phyloP scores from a whole-genome alignment of 306 rosid species.

The Ormosia emarginata region DNA sequence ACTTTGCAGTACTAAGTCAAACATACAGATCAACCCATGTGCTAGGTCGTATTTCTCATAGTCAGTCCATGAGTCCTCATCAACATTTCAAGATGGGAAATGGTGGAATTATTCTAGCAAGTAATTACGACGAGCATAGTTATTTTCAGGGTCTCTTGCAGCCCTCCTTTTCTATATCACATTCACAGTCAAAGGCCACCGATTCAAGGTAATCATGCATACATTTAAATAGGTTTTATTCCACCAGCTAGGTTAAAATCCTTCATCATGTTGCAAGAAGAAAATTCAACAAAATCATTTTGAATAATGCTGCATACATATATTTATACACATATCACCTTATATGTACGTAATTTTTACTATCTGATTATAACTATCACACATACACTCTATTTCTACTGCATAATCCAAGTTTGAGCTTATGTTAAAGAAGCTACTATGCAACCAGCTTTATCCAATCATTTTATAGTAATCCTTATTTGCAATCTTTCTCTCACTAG shows the following conservation, averaged over 20 bases:
- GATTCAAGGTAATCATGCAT: conserved; percentile 35
- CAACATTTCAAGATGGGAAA: conserved; percentile 54
- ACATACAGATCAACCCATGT: conserved; percentile 20
- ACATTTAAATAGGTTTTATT: not conserved
- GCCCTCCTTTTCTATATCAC: conserved; percentile 23
- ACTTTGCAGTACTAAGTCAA: conserved; percentile 34
- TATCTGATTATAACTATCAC: too few species aligned
- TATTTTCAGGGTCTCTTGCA: conserved; percentile 27
- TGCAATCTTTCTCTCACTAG: conserved; percentile 14
- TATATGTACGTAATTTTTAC: too few species aligned
- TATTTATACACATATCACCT: too few species aligned
- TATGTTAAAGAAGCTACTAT: too few species aligned
- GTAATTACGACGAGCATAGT: conserved; percentile 15
- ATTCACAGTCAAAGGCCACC: conserved; percentile 27
- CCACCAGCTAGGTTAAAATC: not conserved
- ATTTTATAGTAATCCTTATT: not conserved
- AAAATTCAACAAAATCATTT: not conserved
- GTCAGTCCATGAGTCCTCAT: conserved; percentile 28
- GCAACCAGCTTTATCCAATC: too few species aligned
- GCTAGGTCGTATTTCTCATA: conserved; percentile 20
- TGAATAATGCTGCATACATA: too few species aligned
- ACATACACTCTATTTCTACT: too few species aligned
- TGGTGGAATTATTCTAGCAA: conserved; percentile 50
- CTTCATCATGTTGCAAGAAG: not conserved
- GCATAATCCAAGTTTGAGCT: too few species aligned